Conservation (phyloP, 306 rosid genomes). For the Canavalia ensiformis region DNA sequence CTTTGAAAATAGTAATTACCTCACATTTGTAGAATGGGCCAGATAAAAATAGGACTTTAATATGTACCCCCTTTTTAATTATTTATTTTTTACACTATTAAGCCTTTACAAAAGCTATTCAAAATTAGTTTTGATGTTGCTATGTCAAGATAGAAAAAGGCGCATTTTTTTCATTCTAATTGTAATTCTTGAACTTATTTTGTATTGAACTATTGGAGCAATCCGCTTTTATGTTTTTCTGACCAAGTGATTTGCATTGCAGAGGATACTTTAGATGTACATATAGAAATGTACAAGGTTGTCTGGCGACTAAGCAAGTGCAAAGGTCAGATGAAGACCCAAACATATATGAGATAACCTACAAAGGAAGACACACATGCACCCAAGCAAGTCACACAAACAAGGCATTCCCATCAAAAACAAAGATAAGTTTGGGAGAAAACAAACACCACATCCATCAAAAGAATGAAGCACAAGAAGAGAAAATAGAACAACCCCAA, state of each 20-base stretch:
- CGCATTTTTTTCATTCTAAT: background rate
- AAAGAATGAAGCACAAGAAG: slow-evolving; percentile 41
- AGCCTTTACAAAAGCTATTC: background rate
- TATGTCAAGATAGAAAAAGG: background rate
- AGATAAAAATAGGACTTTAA: slow-evolving; percentile 1
- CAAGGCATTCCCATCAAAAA: slow-evolving; percentile 42
- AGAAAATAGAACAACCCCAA: slow-evolving; percentile 43
- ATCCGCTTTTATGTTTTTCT: slow-evolving; percentile 12
- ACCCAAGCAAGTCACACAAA: slow-evolving; percentile 49
- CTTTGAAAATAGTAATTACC: slow-evolving; percentile 25
- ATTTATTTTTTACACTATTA: background rate
- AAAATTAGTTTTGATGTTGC: background rate
- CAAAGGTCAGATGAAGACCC: slow-evolving; percentile 77
- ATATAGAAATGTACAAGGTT: slow-evolving; percentile 67
- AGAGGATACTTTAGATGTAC: slow-evolving; percentile 91
- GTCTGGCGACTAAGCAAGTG: slow-evolving; percentile 90
- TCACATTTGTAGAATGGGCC: too few species aligned
- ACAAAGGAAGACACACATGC: slow-evolving; percentile 79
- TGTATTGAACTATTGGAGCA: background rate
- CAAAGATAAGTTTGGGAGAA: slow-evolving; percentile 44
- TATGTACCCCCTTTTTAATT: background rate
- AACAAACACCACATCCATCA: slow-evolving; percentile 39
- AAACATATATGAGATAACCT: slow-evolving; percentile 58
- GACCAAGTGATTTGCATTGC: slow-evolving; percentile 49
- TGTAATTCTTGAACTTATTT: background rate